These are phyloP conservation scores for Chaetoceros tenuissimus DNA, from an alignment of 108 stramenopile genomes.

Conservation along the genomic window DNA sequence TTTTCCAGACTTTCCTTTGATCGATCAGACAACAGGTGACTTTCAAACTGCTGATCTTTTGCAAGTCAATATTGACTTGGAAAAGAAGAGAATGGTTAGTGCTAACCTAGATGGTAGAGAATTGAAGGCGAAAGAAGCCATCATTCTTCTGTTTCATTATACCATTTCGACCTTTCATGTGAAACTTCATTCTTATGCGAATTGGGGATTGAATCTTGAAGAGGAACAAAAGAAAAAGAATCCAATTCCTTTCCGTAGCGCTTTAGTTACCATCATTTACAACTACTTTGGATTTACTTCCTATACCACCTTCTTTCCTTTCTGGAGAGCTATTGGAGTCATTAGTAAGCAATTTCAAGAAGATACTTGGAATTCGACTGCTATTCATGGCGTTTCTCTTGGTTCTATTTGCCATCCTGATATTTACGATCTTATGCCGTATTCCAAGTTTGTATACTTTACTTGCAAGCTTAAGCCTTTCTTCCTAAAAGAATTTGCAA, in stretches of 20 bases:
- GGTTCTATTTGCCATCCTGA: too few species aligned
- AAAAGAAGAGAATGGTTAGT: conserved; percentile 24
- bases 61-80: too few species aligned
- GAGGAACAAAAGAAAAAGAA: conserved; percentile 3
- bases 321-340: conserved; percentile 17
- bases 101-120: conserved; percentile 20
- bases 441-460: conserved; percentile 26
- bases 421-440: too few species aligned
- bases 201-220: conserved; percentile 25
- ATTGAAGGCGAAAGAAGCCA: conserved; percentile 16
- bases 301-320: conserved; percentile 11
- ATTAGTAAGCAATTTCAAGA: conserved; percentile 10
- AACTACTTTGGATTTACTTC: conserved; percentile 25
- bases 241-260: conserved; percentile 15
- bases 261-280: conserved; percentile 24
- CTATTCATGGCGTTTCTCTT: too few species aligned
- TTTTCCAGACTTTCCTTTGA: conserved; percentile 23
- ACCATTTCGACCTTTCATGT: conserved; percentile 28
- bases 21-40: too few species aligned
- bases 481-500: conserved; percentile 21
- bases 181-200: conserved; percentile 24
- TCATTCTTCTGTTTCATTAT: conserved; percentile 20
- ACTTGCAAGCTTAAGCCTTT: too few species aligned
- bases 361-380: too few species aligned
- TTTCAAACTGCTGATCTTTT: too few species aligned